These are phyloP conservation scores for Nicotiana tomentosiformis DNA, from an alignment of 257 asterid species.

Conservation along the genomic window DNA sequence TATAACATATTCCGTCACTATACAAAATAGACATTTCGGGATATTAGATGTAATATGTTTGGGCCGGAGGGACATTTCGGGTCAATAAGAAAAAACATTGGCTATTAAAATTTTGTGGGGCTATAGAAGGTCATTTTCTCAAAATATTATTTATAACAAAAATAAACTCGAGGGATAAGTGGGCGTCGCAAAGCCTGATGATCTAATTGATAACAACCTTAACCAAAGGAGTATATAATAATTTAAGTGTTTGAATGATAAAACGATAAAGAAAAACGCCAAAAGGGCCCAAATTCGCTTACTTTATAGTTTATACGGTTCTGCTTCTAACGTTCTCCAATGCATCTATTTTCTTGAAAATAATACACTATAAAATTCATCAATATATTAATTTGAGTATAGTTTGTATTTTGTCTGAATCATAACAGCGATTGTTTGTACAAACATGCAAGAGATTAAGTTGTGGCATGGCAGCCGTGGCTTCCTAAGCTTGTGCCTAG, in stretches of 20 bases:
- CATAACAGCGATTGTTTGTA: background rate
- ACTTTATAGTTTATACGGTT: too few relatives aligned
- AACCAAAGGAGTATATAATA: background rate
- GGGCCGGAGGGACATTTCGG: too few relatives aligned
- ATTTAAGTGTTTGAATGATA: background rate
- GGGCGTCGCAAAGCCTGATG: background rate
- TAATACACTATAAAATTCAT: background rate
- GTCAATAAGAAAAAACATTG: too few relatives aligned
- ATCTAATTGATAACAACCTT: background rate
- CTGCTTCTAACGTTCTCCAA: background rate
- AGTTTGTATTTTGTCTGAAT: background rate
- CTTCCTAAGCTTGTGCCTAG: too few relatives aligned
- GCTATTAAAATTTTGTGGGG: too few relatives aligned
- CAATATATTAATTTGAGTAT: too few relatives aligned
- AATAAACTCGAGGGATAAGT: background rate
- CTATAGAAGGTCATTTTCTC: too few relatives aligned
- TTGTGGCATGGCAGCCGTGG: too few relatives aligned
- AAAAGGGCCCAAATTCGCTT: background rate
- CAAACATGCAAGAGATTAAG: background rate
- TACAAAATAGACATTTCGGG: too few relatives aligned
- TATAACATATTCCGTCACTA: too few relatives aligned
- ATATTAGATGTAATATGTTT: too few relatives aligned
- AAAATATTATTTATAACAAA: too few relatives aligned
- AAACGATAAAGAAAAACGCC: background rate
- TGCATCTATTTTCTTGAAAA: background rate